A percentile compares a stretch with the other conserved stretches of the same genome.
phyloP scores from a whole-genome alignment of 108 stramenopile species.

The Pseudonitzschia pungens region DNA sequence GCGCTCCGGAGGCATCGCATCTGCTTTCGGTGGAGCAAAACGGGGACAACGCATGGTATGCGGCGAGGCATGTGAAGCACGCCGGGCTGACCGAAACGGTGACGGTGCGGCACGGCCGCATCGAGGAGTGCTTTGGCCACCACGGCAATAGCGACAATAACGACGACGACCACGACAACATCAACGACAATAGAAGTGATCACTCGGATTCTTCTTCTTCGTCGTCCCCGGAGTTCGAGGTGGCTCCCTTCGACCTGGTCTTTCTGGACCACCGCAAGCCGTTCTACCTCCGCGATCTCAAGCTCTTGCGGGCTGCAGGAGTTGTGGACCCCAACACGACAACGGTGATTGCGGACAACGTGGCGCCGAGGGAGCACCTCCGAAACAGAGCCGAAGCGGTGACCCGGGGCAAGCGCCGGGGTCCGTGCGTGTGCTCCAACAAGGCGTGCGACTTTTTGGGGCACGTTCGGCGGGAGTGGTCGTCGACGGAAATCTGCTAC shows the following conservation, averaged over 20 bases:
- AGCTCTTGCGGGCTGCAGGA: neutral
- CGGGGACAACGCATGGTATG: neutral
- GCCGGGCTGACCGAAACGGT: neutral
- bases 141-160: neutral
- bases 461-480: neutral
- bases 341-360: constrained; percentile 2
- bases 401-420: constrained; percentile 4
- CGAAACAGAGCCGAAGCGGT: neutral
- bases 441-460: constrained; percentile 9
- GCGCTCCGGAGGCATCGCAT: neutral
- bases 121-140: neutral
- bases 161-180: neutral
- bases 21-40: constrained; percentile 14
- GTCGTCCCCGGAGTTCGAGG: no score
- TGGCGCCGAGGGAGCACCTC: constrained; percentile 4
- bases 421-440: constrained; percentile 7
- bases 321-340: neutral
- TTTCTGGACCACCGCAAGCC: constrained; percentile 15
- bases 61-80: neutral
- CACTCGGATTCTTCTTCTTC: no score
- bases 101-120: neutral
- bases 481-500: constrained; percentile 2
- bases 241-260: neutral
- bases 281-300: constrained; percentile 6
- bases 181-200: neutral